These are phyloP conservation scores for Claviceps sp. DNA, from an alignment of 2,329 filamentous ascomycete species.

Conservation along the genomic window DNA sequence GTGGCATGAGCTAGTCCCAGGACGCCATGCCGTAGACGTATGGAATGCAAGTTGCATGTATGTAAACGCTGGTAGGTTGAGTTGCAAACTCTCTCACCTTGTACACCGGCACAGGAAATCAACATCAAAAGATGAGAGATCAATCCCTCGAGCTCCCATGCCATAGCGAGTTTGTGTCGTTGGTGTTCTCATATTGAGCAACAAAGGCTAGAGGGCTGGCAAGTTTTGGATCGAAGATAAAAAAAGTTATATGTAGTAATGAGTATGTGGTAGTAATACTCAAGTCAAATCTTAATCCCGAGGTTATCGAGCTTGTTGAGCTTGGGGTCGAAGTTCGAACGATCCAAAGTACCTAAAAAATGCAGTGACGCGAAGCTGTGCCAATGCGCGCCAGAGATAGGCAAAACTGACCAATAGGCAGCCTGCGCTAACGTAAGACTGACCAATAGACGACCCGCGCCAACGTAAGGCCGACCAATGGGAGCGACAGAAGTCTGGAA, in stretches of 20 bases:
- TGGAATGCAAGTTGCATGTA: background rate
- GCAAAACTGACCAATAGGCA: too few species aligned
- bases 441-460: too few species aligned
- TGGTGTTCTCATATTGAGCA: constrained; percentile 14
- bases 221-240: background rate
- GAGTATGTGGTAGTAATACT: background rate
- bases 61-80: background rate
- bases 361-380: too few species aligned
- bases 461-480: too few species aligned
- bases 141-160: constrained; percentile 25
- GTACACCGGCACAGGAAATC: constrained; percentile 24
- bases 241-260: constrained; percentile 1
- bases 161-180: constrained; percentile 15
- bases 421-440: too few species aligned
- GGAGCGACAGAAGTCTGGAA: too few species aligned
- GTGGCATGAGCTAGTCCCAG: background rate
- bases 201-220: background rate
- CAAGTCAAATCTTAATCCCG: background rate
- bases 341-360: too few species aligned
- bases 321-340: too few species aligned
- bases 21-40: background rate
- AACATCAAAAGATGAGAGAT: constrained; percentile 23
- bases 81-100: constrained; percentile 17
- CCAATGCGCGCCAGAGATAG: too few species aligned
- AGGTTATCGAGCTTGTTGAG: background rate